Evolutionary conservation across 1,284 basidiomycete genomes (phyloP), one percentile per base, ranked within the genome.

Genomic region (Takashimella koratensis): DNA sequence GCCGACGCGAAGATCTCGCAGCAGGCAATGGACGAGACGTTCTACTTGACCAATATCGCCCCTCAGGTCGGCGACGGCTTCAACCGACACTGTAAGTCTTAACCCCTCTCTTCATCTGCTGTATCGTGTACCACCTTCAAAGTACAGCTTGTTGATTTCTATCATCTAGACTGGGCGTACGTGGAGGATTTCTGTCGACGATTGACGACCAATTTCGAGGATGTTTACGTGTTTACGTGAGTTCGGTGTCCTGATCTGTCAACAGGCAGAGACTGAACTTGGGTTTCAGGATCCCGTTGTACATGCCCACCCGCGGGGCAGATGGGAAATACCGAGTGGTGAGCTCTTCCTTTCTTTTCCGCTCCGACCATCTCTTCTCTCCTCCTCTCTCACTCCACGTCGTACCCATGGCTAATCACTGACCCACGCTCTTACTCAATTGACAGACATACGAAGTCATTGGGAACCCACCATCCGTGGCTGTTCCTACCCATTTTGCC

Each of bases 11-110:
- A 96, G 73, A 76, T 79, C 25, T 75, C 68, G 2, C 78, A 97
- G 81, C 80, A 84, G 54, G 96, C 95, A 3, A 98, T 98, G 95
- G 77, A 98, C 73, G 92, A 98, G 77, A 99, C 96, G 0, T 98
- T 99, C 76, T 78, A 89, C 42, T 78, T 99, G 47, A 86, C 90
- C 3, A 99, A 99, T 71, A 98, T 98, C 52, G 94, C 96, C 1
- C 96, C 96, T 36, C 96, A 98, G 81, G 92, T 98, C 11, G 96
- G 96, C 2, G 89, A 85, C 44, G 95, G 95, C 0, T 98, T 98
- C 81, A 99, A 98, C 72, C 81, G 96, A 51, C 92, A 98, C 72
- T 98, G 92, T 90, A 65, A 58, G 84, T 75, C 6, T 22, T 39
- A 22, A 21, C 8, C 6, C 19, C 42, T 25, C 23, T n/a, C n/a